Base-by-base conservation (phyloP, 441 rosid genomes). In the Brassica balearica region DNA sequence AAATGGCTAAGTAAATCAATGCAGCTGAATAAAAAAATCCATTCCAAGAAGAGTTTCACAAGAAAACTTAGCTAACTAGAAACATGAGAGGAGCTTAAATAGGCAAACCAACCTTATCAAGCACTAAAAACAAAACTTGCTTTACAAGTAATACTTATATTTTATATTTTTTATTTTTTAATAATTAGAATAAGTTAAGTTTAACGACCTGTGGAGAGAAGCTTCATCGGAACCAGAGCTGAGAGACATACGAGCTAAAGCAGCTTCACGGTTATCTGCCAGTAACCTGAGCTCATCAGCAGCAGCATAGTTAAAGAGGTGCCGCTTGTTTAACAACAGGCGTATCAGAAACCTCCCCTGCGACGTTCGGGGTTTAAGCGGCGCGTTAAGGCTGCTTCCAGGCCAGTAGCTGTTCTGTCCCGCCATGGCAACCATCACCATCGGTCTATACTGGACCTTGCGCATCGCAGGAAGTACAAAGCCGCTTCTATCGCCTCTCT, bases 301-400 rank as follows among this genome's bases (percentile, higher is more conserved):
- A 6, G 85, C 98, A 0, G 95, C 92, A 11, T 81, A 85, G 69
- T 86, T 89, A 83, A 94, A 94, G 8, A 90, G 78, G 81, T 83
- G 91, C 29, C 87, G 90, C 82, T 92, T 93, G 78, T 91, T 87
- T 73, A 84, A 86, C 73, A 94, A 80, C 66, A 94, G 95, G 9
- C 88, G 77, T 58, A 88, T 86, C 69, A 92, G 64, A 65, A 85
- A 86, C 88, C 77, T 89, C 9, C 98, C 98, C 17, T 87, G 81
- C 9, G 85, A 60, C 0, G 98, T 87, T 58, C 83, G 80, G n/a
- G 87, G 92, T 81, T 89, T 94, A 36, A 94, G 87, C 73, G 98
- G 97, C 19, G 93, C 85, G 86, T 94, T 92, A 66, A 94, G 85
- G 79, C 97, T 85, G 46, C 94, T 85, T 72, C 92, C 87, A 51